Conservation (phyloP, 306 rosid species). For the Fragaria nilgerrensis region DNA sequence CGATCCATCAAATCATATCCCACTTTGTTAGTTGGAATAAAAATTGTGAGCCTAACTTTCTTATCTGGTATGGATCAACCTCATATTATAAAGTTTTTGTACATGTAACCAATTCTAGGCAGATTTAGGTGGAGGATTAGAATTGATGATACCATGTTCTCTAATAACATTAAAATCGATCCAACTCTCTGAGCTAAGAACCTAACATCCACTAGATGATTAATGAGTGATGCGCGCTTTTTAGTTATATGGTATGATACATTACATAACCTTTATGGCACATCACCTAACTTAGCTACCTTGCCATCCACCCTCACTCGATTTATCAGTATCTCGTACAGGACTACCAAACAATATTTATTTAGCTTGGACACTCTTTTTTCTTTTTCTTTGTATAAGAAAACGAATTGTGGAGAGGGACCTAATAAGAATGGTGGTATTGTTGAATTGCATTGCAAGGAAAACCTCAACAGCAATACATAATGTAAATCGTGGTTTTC, state of each 20-base stretch:
- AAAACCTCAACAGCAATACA: too few relatives aligned
- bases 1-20: slow-evolving; percentile 15
- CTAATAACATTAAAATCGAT: not conserved
- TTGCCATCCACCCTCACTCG: not conserved
- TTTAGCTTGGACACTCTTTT: too few relatives aligned
- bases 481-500: too few relatives aligned
- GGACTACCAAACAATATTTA: too few relatives aligned
- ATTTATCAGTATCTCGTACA: not conserved
- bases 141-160: slow-evolving; percentile 4
- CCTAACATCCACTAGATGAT: slow-evolving; percentile 12
- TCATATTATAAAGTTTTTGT: not conserved
- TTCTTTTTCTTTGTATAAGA: too few relatives aligned
- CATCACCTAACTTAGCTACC: slow-evolving; percentile 8
- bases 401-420: too few relatives aligned
- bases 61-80: slow-evolving; percentile 1
- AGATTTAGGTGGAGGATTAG: slow-evolving; percentile 28
- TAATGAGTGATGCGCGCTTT: not conserved
- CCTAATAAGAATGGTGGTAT: too few relatives aligned
- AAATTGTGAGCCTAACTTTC: not conserved
- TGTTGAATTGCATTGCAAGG: too few relatives aligned
- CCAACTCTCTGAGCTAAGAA: not conserved
- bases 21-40: not conserved
- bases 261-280: slow-evolving; percentile 8
- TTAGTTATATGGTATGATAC: not conserved
- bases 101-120: slow-evolving; percentile 18